A percentile compares a stretch with the other conserved stretches of the same genome.
These are phyloP conservation scores for Podospora conica DNA, from an alignment of 495 filamentous ascomycete species.

Conservation along the genomic window DNA sequence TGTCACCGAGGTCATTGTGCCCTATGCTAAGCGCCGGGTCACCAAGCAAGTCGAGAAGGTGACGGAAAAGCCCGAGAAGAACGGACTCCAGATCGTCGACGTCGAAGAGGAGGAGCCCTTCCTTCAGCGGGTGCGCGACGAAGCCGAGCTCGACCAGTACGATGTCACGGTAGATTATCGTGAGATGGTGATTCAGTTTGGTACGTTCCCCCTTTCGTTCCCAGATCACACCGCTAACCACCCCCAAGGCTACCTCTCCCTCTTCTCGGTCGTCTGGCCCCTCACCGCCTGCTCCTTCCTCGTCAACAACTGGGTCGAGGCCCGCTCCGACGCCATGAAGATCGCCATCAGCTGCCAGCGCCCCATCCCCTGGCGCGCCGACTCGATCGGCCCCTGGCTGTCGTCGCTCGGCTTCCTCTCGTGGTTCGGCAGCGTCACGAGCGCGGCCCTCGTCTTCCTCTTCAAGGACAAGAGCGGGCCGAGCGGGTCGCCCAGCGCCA, in stretches of 20 bases:
- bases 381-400: conserved; percentile 94
- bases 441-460: conserved; percentile 78
- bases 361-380: conserved; percentile 78
- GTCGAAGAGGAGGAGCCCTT: conserved; percentile 69
- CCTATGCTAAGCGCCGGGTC: conserved; percentile 69
- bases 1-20: conserved; percentile 78
- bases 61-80: conserved; percentile 47
- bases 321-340: conserved; percentile 89
- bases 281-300: conserved; percentile 83
- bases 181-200: conserved; percentile 92
- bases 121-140: conserved; percentile 71
- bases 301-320: conserved; percentile 93
- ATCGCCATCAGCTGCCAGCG: conserved; percentile 86
- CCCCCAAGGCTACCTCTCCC: conserved; percentile 69
- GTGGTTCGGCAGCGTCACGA: conserved; percentile 86
- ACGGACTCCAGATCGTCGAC: conserved; percentile 44
- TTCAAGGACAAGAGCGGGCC: conserved; percentile 58
- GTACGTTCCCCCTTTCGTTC: conserved; percentile 9
- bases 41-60: conserved; percentile 69
- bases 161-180: conserved; percentile 82
- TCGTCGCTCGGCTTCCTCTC: conserved; percentile 78
- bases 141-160: conserved; percentile 81
- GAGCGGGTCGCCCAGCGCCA: conserved; percentile 54
- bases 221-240: conserved; percentile 7
- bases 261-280: conserved; percentile 93